A percentile compares a stretch with the other conserved stretches of the same genome.
phyloP scores from a whole-genome alignment of 2,329 filamentous ascomycete genomes.

The Trichoderma breve region DNA sequence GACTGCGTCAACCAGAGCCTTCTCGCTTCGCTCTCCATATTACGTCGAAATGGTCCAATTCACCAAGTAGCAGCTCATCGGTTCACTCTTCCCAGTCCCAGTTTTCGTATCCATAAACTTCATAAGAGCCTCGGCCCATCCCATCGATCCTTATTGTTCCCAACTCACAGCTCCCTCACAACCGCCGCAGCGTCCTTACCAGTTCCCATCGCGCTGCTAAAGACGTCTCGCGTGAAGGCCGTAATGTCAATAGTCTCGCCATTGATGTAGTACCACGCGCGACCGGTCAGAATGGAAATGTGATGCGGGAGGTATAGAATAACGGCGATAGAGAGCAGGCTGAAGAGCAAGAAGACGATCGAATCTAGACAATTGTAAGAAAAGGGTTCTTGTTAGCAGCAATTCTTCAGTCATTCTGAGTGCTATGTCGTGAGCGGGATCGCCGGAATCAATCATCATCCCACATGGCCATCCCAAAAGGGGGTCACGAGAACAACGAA shows the following conservation, averaged over 20 bases:
- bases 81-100: background rate
- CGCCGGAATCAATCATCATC: slow-evolving; percentile 36
- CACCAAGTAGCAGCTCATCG: background rate
- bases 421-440: background rate
- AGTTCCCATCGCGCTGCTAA: slow-evolving; percentile 26
- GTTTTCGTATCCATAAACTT: slow-evolving; percentile 5
- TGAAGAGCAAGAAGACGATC: slow-evolving; percentile 83
- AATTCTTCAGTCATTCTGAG: background rate
- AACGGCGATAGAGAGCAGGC: slow-evolving; percentile 80
- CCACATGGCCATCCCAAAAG: slow-evolving; percentile 71
- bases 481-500: slow-evolving; percentile 43
- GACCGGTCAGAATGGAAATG: slow-evolving; percentile 74
- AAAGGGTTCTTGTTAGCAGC: background rate
- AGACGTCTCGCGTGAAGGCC: slow-evolving; percentile 33
- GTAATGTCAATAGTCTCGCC: slow-evolving; percentile 66
- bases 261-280: slow-evolving; percentile 92
- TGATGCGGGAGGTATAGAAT: slow-evolving; percentile 94
- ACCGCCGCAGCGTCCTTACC: slow-evolving; percentile 27
- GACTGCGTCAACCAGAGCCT: background rate
- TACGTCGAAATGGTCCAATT: background rate
- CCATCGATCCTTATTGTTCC: background rate
- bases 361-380: slow-evolving; percentile 63
- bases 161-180: slow-evolving; percentile 34
- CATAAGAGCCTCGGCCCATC: background rate
- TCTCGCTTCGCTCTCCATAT: background rate